A percentile compares a stretch with the other conserved stretches of the same genome.
Conservation (phyloP, 148 eudicot genomes). For the Heliosperma pusillum region DNA sequence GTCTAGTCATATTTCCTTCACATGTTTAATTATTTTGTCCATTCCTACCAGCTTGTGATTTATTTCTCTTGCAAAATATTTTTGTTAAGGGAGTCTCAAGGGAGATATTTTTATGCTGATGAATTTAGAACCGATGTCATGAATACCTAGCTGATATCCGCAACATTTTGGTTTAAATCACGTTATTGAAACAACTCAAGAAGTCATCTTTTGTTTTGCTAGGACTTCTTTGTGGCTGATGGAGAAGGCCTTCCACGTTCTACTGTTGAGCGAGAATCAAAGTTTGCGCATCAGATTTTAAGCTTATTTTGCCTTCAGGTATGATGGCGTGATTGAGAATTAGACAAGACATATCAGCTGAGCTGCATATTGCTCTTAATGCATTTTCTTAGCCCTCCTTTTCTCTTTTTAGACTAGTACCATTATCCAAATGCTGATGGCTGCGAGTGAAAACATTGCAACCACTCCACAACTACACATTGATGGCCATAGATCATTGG, state of each 20-base stretch:
- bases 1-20: background rate
- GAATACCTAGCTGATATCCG: background rate
- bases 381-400: background rate
- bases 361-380: slow-evolving; percentile 4
- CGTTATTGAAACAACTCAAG: slow-evolving; percentile 8
- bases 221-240: slow-evolving; percentile 93
- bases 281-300: slow-evolving; percentile 63
- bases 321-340: slow-evolving; percentile 4
- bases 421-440: slow-evolving; percentile 75
- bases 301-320: slow-evolving; percentile 78
- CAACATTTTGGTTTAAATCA: background rate
- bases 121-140: background rate
- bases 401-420: slow-evolving; percentile 56
- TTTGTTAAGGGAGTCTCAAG: too few relatives aligned
- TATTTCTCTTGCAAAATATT: too few relatives aligned
- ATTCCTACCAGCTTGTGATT: background rate
- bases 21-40: background rate
- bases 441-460: slow-evolving; percentile 71
- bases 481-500: slow-evolving; percentile 40
- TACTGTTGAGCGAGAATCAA: slow-evolving; percentile 68
- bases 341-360: background rate
- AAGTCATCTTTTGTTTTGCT: slow-evolving; percentile 17
- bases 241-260: slow-evolving; percentile 99
- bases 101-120: too few relatives aligned
- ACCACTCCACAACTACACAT: slow-evolving; percentile 29